Conservation (phyloP, 2,329 filamentous ascomycete species). For the Penicillium sp. region DNA sequence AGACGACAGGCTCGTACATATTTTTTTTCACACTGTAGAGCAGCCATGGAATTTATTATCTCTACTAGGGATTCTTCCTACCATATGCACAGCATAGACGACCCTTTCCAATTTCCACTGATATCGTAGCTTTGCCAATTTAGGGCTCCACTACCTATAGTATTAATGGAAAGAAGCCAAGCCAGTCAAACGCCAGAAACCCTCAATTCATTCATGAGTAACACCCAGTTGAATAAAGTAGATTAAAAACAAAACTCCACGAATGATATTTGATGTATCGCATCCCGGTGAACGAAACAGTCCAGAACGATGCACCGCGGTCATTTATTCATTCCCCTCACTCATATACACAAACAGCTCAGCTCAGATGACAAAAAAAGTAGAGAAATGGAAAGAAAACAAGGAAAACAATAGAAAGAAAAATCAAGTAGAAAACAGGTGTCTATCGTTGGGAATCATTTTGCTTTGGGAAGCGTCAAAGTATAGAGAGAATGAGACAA, state of each 20-base stretch:
- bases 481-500: background rate
- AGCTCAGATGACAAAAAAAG: background rate
- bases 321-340: conserved; percentile 16
- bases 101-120: too few relatives aligned
- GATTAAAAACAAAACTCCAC: conserved; percentile 3
- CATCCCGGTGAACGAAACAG: background rate
- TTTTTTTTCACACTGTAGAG: too few relatives aligned
- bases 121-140: background rate
- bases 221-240: background rate
- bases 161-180: background rate
- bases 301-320: conserved; percentile 12
- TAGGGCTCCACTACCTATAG: background rate
- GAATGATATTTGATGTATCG: conserved; percentile 5
- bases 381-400: background rate
- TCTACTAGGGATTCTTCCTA: too few relatives aligned
- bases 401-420: background rate
- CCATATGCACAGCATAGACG: too few relatives aligned
- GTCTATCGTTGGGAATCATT: conserved; percentile 6
- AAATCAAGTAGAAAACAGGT: background rate
- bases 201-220: background rate
- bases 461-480: background rate
- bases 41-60: too few relatives aligned
- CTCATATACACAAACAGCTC: conserved; percentile 10
- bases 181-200: background rate
- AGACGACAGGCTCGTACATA: too few relatives aligned